Evolutionary conservation across 2,329 filamentous ascomycete species (phyloP), one percentile per base, ranked within the genome.

Genomic region (Fusarium dlaminii): DNA sequence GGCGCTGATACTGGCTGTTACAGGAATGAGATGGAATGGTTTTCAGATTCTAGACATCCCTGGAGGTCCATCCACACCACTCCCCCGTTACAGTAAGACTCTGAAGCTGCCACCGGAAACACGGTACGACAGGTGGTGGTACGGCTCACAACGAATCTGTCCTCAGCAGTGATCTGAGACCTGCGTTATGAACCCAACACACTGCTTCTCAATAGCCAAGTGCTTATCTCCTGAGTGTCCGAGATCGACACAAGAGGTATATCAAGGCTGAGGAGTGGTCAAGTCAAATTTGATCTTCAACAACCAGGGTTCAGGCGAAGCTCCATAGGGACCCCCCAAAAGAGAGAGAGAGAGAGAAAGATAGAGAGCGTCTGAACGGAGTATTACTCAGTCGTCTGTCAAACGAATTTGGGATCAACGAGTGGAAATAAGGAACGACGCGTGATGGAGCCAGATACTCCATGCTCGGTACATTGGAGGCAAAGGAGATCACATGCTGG

Each of bases 91-190:
- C 40, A 39, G 59, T 69, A 72, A 46, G 61, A 68, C 45, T 51
- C 56, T 70, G 68, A 42, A 55, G 56, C 56, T 68, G 63, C 65
- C 66, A 70, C 67, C 68, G 61, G 75, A 76, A 76, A 72, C 72
- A 74, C 62, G 49, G 61, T 73, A 74, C 62, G 40, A 60, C 67
- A 73, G 66, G 49, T 59, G 37, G 37, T 77, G 63, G 56, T 64
- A 72, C 75, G 59, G 58, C 62, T 58, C 59, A 66, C 71, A 60
- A 59, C 55, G n/a, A 76, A 75, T 48, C 75, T 59, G 63, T 74
- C 71, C 70, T 75, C 68, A 65, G 58, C 40, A 68, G 54, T 61
- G 66, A 64, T 74, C 51, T 72, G 71, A 74, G 71, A 74, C 72
- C 49, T 55, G 27, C 40, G 63, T 60, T 58, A 48, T 58, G 46